Base-by-base conservation (phyloP, 2,329 filamentous ascomycete genomes). In the Coleophoma eucalyptorum region DNA sequence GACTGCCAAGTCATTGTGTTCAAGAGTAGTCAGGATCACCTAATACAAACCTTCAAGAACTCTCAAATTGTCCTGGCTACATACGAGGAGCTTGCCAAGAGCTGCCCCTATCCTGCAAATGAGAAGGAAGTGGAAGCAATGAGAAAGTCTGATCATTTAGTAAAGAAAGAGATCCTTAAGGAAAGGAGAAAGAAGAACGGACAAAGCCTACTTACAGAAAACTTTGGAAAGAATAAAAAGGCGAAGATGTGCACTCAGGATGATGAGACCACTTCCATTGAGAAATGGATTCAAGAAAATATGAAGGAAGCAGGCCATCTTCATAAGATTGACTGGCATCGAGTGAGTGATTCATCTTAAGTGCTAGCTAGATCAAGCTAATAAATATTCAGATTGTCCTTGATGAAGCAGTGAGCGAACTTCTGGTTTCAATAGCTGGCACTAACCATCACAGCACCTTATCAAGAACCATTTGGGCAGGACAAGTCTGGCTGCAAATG, bases 381-480 rank as follows among this genome's bases (percentile, higher is more conserved):
- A 40, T 41, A 7, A 7, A 10, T 15, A 2, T n/a, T 2, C 19
- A 56, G 3, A 50, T 83, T 4, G 70, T 82, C 1, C 62, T 82
- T 0, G 79, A 83, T 43, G 80, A 83, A 57, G 77, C 72, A 0
- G 54, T 56, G 45, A 50, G 48, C 41, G 11, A 16, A 26, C 11
- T n/a, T 12, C 6, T 10, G 16, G 15, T 6, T 37, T 31, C 3
- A 6, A 41, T 4, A 19, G 13, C 19, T 12, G 19, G 13, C 2
- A 43, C 37, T 50, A 47, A 50, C 37, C 6, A 12, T 5, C 11
- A 13, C 35, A 55, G 54, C 78, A 81, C 40, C 54, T 54, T 0
- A 79, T 83, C 50, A 81, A 80, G 50, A 80, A 78, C 32, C 60
- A 68, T 3, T 49, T 50, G 0, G 60, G 62, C 1, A 35, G 46